Evolutionary conservation across 2,329 filamentous ascomycete species (phyloP).

Genomic region (Exophiala aquamarina): DNA sequence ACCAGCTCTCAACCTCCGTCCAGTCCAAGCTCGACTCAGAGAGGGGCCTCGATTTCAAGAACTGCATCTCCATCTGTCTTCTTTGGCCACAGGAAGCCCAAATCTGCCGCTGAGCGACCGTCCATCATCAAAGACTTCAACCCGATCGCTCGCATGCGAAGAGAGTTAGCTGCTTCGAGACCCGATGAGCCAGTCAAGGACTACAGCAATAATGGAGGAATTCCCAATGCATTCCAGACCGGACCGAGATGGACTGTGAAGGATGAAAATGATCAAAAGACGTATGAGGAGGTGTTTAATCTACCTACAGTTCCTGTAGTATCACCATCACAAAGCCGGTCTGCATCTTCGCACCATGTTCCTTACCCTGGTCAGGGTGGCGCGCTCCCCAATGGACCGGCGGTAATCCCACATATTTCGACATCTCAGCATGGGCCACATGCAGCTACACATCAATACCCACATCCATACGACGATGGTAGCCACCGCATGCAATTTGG

Average conservation of each 20-base stretch:
- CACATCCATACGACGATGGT: conserved; percentile 69
- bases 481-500: conserved; percentile 85
- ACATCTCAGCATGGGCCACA: conserved; percentile 77
- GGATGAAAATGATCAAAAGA: conserved; percentile 70
- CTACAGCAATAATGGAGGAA: conserved; percentile 75
- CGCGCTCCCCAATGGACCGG: conserved; percentile 74
- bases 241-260: conserved; percentile 78
- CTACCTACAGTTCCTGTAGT: conserved; percentile 61
- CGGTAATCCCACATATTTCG: conserved; percentile 66
- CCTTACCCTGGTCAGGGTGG: conserved; percentile 82
- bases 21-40: conserved; percentile 67
- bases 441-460: conserved; percentile 73
- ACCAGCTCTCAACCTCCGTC: conserved; percentile 63
- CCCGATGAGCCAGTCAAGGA: conserved; percentile 53
- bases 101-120: conserved; percentile 57
- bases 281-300: conserved; percentile 79
- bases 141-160: conserved; percentile 69
- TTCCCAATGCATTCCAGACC: conserved; percentile 82
- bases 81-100: conserved; percentile 71
- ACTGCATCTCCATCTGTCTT: conserved; percentile 53
- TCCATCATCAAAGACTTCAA: conserved; percentile 59
- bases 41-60: conserved; percentile 47
- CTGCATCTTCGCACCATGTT: conserved; percentile 63
- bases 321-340: conserved; percentile 66
- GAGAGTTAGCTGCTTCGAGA: conserved; percentile 45